Evolutionary conservation across 805 yeast genomes (phyloP), one percentile per base, ranked within the genome.

Genomic region (Saccharomyces paradoxus): DNA sequence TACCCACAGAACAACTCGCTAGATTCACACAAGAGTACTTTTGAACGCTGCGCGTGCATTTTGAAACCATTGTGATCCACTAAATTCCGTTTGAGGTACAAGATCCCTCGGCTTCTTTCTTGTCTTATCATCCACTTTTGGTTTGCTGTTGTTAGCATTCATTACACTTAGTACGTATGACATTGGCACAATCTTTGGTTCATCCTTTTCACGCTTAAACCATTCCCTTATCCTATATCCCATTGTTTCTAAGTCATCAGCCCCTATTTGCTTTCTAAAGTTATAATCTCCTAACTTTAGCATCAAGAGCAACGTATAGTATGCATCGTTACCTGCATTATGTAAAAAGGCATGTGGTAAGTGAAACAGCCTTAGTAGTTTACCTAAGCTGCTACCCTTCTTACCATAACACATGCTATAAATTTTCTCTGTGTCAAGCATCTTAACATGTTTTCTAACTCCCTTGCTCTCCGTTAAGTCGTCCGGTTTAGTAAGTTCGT

Each of bases 241-340:
- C 48, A 66, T 55, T 8, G 47, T 52, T 32, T 50, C 58, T 13
- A 68, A 49, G 28, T 68, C 60, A 52, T 68, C 71, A 48, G 66
- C 48, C 17, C 56, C 56, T 9, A 57, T 49, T 24, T 55, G 62
- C 30, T 46, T 59, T 53, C 71, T 57, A 41, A 60, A 63, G 41
- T 60, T 60, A 13, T 64, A 59, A 63, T 83, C 87, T 44, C 81
- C 71, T 53, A 81, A 62, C 32, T 75, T 73, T 59, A 83, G 55
- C 8, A 79, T 75, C 14, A 79, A 70, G 29, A 78, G 54, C 48
- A 84, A 64, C 0, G 89, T 85, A 56, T 75, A 83, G 60, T 81
- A 81, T 7, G 87, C 80, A 65, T 85, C 91, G 63, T 85, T 85
- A 2, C 83, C 87, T 1, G 86, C 90, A 63, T 85, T 85, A 64